phyloP scores from a whole-genome alignment of 164 flowering plant genomes.

The Kingdonia uniflora region DNA sequence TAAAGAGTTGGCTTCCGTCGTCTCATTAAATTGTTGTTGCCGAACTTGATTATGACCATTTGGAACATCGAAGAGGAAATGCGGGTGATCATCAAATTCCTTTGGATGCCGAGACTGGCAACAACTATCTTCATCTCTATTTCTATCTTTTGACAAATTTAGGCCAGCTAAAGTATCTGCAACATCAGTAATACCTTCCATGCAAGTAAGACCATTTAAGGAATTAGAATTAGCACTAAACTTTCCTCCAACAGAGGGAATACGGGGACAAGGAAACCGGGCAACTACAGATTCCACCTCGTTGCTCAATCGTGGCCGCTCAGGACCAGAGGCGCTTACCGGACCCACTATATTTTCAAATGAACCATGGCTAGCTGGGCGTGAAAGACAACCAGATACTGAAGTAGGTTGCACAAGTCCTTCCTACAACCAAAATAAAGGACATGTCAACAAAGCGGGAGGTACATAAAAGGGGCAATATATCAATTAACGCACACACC shows the following conservation, averaged over 20 bases:
- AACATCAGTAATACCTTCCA: constrained; percentile 31
- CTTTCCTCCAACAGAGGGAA: constrained; percentile 26
- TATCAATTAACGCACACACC: no score
- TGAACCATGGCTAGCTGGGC: constrained; percentile 41
- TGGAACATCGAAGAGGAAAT: no score
- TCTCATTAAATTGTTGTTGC: no score
- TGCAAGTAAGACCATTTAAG: constrained; percentile 29
- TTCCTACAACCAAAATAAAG: no score
- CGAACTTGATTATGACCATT: no score
- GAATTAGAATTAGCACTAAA: constrained; percentile 19
- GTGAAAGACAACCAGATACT: constrained; percentile 32
- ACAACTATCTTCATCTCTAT: constrained; percentile 23
- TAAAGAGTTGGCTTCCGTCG: no score
- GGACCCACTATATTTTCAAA: constrained; percentile 31
- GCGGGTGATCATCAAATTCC: no score
- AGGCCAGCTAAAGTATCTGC: constrained; percentile 39
- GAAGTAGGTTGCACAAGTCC: constrained; percentile 45
- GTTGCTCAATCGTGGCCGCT: constrained; percentile 18
- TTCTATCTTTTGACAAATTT: constrained; percentile 30
- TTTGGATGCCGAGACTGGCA: constrained; percentile 27
- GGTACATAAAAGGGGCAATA: no score
- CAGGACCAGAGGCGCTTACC: constrained; percentile 17
- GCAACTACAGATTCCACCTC: constrained; percentile 27
- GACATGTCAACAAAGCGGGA: no score
- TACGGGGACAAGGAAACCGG: no score